These are phyloP conservation scores for Daldinia vernicosa DNA, from an alignment of 495 filamentous ascomycete species.

Conservation along the genomic window DNA sequence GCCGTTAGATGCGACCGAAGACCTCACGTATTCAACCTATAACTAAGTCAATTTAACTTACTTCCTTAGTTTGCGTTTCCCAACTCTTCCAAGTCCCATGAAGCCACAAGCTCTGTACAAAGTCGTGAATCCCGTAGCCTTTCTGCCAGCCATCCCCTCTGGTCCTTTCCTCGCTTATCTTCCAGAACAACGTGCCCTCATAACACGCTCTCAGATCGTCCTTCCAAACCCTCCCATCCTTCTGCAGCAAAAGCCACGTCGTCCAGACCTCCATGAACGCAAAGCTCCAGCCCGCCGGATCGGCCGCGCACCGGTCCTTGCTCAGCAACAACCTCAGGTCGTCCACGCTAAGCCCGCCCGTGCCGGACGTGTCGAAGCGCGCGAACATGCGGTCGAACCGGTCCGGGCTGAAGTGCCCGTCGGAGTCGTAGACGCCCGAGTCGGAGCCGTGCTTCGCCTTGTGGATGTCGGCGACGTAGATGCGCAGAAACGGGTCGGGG, in stretches of 20 bases:
- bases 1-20: neutral
- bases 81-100: conserved; percentile 28
- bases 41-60: neutral
- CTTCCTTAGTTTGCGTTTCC: conserved; percentile 5
- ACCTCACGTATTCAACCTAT: neutral
- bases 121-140: conserved; percentile 37
- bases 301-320: conserved; percentile 30
- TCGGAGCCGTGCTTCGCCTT: conserved; percentile 38
- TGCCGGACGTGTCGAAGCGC: conserved; percentile 15
- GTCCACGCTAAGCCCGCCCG: conserved; percentile 9
- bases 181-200: conserved; percentile 53
- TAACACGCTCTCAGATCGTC: conserved; percentile 56
- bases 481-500: conserved; percentile 26
- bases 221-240: conserved; percentile 57
- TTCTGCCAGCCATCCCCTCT: conserved; percentile 43
- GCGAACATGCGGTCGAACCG: conserved; percentile 29
- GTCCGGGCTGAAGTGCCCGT: conserved; percentile 22
- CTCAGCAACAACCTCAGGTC: conserved; percentile 14
- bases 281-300: conserved; percentile 34
- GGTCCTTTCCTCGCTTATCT: conserved; percentile 40
- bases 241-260: conserved; percentile 58
- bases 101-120: conserved; percentile 15
- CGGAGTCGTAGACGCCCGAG: conserved; percentile 27
- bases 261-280: conserved; percentile 58
- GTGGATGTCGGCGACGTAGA: conserved; percentile 33